Evolutionary conservation across 2,329 filamentous ascomycete species (phyloP), one percentile per base, ranked within the genome.

Genomic region (Chaetomiaceae sp.): DNA sequence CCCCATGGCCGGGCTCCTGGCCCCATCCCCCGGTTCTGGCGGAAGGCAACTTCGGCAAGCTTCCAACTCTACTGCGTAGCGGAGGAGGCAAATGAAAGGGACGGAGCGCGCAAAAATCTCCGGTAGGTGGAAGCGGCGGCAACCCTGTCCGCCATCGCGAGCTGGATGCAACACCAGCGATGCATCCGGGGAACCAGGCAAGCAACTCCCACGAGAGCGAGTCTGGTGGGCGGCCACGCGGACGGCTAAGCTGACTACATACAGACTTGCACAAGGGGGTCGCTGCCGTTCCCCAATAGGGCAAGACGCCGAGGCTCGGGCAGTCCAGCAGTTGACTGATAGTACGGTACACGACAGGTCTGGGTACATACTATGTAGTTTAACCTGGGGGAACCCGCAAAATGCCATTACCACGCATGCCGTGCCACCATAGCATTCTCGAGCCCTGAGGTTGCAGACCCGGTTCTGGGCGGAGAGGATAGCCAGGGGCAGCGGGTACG

Each of bases 81-180:
- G 54, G 49, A 45, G 45, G 49, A 47, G 36, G 43, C 48, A 50
- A 53, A 54, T 34, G 34, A 48, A 48, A 33, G 38, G 30, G 47
- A 42, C 33, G 54, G 43, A 33, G 21, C n/a, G 36, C 37, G n/a
- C n/a, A n/a, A 21, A 58, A 57, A 46, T 53, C 27, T 44, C 55
- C 53, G 53, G 54, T 54, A 57, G 44, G 58, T 56, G 58, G 57
- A 59, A 56, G 23, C 33, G 37, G 50, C 55, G 60, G 60, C 50
- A 59, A 48, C 54, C 56, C 54, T 58, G 60, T 55, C 60, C 58
- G 61, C 45, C 21, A 57, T 55, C 48, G 57, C 55, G 58, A 43
- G 44, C 48, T 49, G 52, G 47, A 63, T 62, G 61, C 55, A 51
- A 62, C 61, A 44, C 21, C 38, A 55, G 41, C 36, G 53, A 33